Conservation (phyloP, 2,329 filamentous ascomycete genomes). For the Colletotrichum truncatum region DNA sequence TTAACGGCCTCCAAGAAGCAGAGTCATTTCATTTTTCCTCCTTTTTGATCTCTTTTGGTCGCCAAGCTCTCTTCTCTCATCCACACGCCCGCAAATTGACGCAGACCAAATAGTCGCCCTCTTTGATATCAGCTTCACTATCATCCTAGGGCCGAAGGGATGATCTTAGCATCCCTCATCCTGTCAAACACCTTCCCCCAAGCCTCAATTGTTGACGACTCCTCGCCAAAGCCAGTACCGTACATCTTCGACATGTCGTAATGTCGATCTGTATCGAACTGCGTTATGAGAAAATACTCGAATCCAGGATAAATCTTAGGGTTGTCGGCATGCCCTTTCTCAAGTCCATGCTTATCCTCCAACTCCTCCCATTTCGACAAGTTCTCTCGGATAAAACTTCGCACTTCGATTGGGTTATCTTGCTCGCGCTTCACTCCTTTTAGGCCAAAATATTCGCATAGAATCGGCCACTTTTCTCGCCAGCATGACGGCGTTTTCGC, state of each 20-base stretch:
- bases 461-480: conserved; percentile 36
- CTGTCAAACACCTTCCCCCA: conserved; percentile 53
- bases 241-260: conserved; percentile 54
- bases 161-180: conserved; percentile 51
- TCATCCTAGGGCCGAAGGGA: conserved; percentile 42
- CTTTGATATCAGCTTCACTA: too few relatives aligned
- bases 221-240: conserved; percentile 49
- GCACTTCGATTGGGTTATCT: conserved; percentile 41
- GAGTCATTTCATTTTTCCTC: too few relatives aligned
- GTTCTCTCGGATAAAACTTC: conserved; percentile 44
- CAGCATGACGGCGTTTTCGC: conserved; percentile 31
- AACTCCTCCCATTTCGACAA: conserved; percentile 40
- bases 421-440: conserved; percentile 35
- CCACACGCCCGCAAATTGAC: conserved; percentile 42
- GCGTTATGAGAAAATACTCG: conserved; percentile 51
- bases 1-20: too few relatives aligned
- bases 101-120: too few relatives aligned
- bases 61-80: conserved; percentile 48
- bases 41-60: too few relatives aligned
- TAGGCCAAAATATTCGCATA: conserved; percentile 36
- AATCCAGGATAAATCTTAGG: conserved; percentile 46
- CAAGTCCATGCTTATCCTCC: conserved; percentile 45
- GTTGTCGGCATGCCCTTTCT: conserved; percentile 47
- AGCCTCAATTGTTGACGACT: conserved; percentile 44
- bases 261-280: conserved; percentile 54